A percentile compares a stretch with the other conserved stretches of the same genome.
phyloP scores from a whole-genome alignment of 2,329 filamentous ascomycete genomes.

The Metarhizium sp. region DNA sequence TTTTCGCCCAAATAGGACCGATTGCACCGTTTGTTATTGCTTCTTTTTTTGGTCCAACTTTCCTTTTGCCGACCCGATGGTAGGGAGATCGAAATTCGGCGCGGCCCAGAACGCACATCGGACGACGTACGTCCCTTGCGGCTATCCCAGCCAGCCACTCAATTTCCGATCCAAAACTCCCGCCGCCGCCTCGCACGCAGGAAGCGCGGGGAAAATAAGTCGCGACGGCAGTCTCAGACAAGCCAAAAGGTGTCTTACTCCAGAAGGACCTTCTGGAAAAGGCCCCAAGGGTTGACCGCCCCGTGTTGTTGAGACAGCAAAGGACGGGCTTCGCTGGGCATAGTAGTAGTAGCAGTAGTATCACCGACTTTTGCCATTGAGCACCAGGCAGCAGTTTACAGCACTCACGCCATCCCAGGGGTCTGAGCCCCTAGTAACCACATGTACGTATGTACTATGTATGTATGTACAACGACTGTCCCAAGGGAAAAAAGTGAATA shows the following conservation, averaged over 20 bases:
- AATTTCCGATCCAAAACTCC: neutral
- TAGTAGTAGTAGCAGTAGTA: no score
- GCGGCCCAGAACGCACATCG: neutral
- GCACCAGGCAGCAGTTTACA: neutral
- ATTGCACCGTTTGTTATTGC: neutral
- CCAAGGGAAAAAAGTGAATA: neutral
- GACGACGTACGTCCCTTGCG: neutral
- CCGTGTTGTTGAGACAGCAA: neutral
- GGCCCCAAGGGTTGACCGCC: neutral
- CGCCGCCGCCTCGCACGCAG: neutral
- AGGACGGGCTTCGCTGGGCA: neutral
- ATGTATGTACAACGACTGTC: no score
- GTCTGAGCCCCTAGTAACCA: neutral
- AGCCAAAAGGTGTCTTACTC: neutral
- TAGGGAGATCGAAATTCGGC: neutral
- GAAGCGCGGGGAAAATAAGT: neutral
- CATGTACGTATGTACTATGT: no score
- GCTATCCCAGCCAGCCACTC: neutral
- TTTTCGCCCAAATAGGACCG: no score
- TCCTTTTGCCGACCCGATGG: neutral
- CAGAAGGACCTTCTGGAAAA: neutral
- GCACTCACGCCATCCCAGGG: conserved; percentile 1
- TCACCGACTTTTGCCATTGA: neutral
- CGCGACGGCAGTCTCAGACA: neutral
- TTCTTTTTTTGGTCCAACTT: neutral